Conservation (phyloP, 2,329 filamentous ascomycete species). For the Pochonia chlamydosporia region DNA sequence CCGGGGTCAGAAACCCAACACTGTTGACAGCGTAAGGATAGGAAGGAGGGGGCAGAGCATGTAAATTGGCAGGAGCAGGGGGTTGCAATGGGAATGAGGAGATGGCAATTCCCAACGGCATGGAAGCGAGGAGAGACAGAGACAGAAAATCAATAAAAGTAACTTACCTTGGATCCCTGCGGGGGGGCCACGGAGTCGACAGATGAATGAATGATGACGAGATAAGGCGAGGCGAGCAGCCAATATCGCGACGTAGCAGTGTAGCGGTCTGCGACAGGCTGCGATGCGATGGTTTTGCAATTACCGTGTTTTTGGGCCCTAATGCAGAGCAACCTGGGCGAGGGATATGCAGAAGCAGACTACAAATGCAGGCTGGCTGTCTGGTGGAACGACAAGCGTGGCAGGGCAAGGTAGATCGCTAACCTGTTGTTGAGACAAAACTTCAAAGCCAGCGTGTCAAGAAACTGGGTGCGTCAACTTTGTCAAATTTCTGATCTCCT, state of each 20-base stretch:
- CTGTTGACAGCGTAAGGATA: background rate
- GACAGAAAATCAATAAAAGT: background rate
- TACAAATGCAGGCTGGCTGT: background rate
- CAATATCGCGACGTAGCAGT: no score
- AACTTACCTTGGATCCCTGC: background rate
- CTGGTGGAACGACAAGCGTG: background rate
- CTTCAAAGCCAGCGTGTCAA: background rate
- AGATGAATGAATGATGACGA: background rate
- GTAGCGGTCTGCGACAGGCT: no score
- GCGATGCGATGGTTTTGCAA: background rate
- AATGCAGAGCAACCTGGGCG: background rate
- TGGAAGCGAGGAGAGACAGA: background rate
- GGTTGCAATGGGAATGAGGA: background rate
- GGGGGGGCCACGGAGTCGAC: background rate
- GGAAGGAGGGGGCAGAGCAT: background rate
- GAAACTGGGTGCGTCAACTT: no score
- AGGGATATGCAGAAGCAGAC: background rate
- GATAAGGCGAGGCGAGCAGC: background rate
- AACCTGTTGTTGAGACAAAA: background rate
- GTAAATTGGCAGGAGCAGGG: background rate
- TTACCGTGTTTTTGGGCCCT: background rate
- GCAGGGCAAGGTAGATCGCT: background rate
- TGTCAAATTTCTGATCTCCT: background rate
- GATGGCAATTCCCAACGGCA: background rate
- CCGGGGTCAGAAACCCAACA: background rate